Evolutionary conservation across 345 rosid species (phyloP).

Genomic region (Moricandia arvensis): DNA sequence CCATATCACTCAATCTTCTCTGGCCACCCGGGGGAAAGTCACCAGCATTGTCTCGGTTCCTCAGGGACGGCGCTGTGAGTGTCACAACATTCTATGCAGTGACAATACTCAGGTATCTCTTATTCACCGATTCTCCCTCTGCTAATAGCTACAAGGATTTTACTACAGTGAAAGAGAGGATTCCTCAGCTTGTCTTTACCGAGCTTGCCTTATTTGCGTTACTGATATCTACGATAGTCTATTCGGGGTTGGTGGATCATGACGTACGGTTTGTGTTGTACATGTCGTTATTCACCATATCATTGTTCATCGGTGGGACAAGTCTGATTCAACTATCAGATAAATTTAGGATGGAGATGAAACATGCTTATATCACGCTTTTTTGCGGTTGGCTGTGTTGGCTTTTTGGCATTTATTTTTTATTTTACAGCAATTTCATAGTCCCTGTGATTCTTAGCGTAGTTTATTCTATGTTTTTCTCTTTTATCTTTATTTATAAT

Average conservation of each 20-base stretch:
- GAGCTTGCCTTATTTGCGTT: background rate
- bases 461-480: background rate
- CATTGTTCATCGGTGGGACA: background rate
- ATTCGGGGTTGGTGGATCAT: background rate
- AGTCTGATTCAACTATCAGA: background rate
- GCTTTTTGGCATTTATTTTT: background rate
- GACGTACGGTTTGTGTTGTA: background rate
- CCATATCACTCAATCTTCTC: conserved; percentile 14
- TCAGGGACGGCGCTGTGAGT: conserved; percentile 19
- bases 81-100: conserved; percentile 14
- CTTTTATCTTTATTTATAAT: background rate
- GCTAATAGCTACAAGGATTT: background rate
- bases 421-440: no score
- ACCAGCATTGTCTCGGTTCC: background rate
- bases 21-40: background rate
- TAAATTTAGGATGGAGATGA: background rate
- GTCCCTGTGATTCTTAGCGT: background rate
- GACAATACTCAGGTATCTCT: background rate
- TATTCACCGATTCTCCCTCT: background rate
- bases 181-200: background rate
- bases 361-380: background rate
- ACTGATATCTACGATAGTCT: background rate
- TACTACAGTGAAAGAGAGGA: background rate
- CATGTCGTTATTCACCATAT: background rate
- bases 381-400: background rate